phyloP scores from a whole-genome alignment of 2,329 filamentous ascomycete species.

The Colletotrichum ledebouriae region DNA sequence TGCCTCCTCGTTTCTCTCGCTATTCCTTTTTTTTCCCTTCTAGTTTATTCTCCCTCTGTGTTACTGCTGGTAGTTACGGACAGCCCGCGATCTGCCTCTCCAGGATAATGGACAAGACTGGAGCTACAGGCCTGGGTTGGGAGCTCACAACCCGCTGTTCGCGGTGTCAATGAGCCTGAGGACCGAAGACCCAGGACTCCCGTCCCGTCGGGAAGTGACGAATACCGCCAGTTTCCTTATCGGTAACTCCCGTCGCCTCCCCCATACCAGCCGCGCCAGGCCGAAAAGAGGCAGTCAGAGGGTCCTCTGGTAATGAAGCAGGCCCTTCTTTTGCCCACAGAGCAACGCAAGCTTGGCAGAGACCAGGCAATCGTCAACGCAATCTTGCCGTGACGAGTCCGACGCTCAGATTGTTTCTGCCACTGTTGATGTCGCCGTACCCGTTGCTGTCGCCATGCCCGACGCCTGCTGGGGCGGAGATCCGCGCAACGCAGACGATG shows the following conservation, averaged over 20 bases:
- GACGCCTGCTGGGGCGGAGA: conserved; percentile 9
- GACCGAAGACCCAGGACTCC: too few relatives aligned
- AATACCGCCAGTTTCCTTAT: conserved; percentile 10
- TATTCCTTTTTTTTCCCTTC: too few relatives aligned
- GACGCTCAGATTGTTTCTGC: conserved; percentile 1
- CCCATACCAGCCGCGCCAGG: conserved; percentile 35
- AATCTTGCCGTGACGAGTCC: conserved; percentile 32
- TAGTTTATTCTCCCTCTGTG: too few relatives aligned
- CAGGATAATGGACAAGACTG: too few relatives aligned
- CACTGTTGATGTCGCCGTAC: conserved; percentile 1
- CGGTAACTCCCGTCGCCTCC: conserved; percentile 28
- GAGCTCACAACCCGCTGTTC: too few relatives aligned
- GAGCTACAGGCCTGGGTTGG: too few relatives aligned
- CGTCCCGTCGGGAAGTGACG: background rate
- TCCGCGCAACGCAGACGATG: conserved; percentile 19
- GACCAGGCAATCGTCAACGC: conserved; percentile 30
- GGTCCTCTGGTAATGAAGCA: background rate
- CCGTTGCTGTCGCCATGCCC: background rate
- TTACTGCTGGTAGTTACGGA: too few relatives aligned
- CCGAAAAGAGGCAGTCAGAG: conserved; percentile 24
- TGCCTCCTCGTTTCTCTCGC: too few relatives aligned
- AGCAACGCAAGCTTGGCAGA: conserved; percentile 34
- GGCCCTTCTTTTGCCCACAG: conserved; percentile 15
- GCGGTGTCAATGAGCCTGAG: too few relatives aligned
- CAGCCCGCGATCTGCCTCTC: conserved; percentile 8